These are phyloP conservation scores for Acer campestre DNA, from an alignment of 345 rosid species.

Conservation along the genomic window DNA sequence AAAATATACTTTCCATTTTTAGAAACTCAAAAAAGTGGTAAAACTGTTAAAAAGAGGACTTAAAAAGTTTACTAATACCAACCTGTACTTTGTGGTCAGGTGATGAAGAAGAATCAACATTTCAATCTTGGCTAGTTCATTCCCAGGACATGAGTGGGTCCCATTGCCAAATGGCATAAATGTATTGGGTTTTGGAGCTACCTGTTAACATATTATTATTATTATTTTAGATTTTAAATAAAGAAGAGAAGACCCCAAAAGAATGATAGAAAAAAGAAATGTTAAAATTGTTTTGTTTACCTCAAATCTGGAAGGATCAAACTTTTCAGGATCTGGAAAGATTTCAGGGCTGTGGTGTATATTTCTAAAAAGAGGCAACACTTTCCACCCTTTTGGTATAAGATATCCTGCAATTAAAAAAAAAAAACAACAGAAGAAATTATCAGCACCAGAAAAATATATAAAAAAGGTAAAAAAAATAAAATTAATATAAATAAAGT, in stretches of 20 bases:
- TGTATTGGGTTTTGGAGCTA: conserved; percentile 77
- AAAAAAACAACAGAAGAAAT: neutral
- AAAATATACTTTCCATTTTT: conserved; percentile 21
- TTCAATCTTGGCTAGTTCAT: conserved; percentile 82
- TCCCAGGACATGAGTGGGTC: conserved; percentile 87
- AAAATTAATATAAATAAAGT: neutral
- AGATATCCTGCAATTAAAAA: conserved; percentile 54
- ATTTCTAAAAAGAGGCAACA: conserved; percentile 80
- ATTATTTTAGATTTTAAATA: too few relatives aligned
- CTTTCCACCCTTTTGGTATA: conserved; percentile 97
- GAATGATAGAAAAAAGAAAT: neutral
- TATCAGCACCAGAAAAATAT: neutral
- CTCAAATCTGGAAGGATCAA: conserved; percentile 92
- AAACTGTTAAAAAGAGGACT: neutral
- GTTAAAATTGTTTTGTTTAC: conserved; percentile 27
- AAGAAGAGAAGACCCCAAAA: neutral
- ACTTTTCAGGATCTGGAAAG: conserved; percentile 65
- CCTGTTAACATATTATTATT: conserved; percentile 39
- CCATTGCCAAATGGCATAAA: conserved; percentile 95
- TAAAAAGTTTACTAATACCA: conserved; percentile 20
- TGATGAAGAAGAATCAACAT: conserved; percentile 82
- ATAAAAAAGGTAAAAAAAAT: neutral
- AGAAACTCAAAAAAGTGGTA: neutral
- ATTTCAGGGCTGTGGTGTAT: conserved; percentile 81
- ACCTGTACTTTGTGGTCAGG: conserved; percentile 90